Evolutionary conservation across 805 yeast species (phyloP).

Genomic region (Wickerhamomyces queroliae): DNA sequence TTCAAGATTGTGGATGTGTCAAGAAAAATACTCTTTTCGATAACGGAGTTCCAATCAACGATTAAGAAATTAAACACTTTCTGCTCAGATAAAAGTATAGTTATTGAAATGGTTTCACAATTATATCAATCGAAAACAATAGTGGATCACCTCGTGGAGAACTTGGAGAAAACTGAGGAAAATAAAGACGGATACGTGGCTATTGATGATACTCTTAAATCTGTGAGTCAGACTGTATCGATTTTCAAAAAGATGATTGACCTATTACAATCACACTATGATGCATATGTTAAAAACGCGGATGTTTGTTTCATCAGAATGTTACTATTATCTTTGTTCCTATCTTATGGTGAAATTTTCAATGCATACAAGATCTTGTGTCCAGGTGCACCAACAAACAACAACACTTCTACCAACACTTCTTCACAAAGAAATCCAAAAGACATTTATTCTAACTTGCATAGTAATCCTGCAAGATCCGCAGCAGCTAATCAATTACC

Average conservation of each 20-base stretch:
- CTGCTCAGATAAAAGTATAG: slow-evolving; percentile 48
- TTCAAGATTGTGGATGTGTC: slow-evolving; percentile 37
- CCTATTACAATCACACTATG: slow-evolving; percentile 41
- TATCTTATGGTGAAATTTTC: slow-evolving; percentile 59
- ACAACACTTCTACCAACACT: too few relatives aligned
- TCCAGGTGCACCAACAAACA: slow-evolving; percentile 7
- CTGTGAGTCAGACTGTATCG: slow-evolving; percentile 29
- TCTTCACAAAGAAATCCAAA: not conserved
- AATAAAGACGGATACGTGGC: slow-evolving; percentile 23
- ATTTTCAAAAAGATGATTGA: slow-evolving; percentile 49
- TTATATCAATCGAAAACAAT: slow-evolving; percentile 47
- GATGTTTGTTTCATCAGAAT: slow-evolving; percentile 63
- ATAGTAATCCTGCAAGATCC: not conserved
- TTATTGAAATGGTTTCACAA: slow-evolving; percentile 46
- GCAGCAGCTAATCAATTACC: slow-evolving; percentile 17
- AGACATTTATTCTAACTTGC: not conserved
- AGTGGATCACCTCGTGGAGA: slow-evolving; percentile 51
- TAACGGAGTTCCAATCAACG: slow-evolving; percentile 59
- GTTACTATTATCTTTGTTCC: slow-evolving; percentile 53
- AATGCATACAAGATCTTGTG: slow-evolving; percentile 52
- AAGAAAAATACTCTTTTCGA: slow-evolving; percentile 56
- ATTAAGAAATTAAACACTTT: slow-evolving; percentile 52
- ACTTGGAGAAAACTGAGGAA: slow-evolving; percentile 45
- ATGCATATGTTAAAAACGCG: slow-evolving; percentile 43
- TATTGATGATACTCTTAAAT: slow-evolving; percentile 31